Conservation (phyloP, 2,329 filamentous ascomycete species). For the Colletotrichum tropicicola region DNA sequence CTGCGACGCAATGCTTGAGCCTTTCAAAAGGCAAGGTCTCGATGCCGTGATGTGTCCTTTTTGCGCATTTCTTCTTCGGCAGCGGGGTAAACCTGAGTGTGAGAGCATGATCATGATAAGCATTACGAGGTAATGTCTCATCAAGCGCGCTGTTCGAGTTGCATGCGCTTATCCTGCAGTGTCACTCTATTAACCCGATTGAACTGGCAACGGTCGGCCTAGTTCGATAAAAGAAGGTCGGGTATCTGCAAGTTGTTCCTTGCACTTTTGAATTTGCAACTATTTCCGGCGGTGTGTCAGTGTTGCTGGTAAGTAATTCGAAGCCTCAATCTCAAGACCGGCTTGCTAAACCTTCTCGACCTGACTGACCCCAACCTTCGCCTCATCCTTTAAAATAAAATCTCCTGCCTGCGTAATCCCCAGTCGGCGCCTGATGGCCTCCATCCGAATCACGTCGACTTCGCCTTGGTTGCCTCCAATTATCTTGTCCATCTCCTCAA, state of each 20-base stretch:
- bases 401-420: neutral
- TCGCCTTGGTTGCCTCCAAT: constrained; percentile 39
- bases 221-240: neutral
- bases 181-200: neutral
- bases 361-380: neutral
- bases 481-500: constrained; percentile 64
- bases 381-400: neutral
- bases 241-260: neutral
- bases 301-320: no score
- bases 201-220: neutral
- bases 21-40: no score
- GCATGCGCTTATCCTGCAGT: constrained; percentile 2
- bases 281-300: no score
- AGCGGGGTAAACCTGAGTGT: neutral
- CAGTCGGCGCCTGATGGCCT: neutral
- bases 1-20: no score
- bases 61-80: neutral
- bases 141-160: neutral
- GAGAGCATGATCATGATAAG: neutral
- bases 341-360: neutral
- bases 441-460: neutral
- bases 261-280: neutral
- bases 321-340: no score
- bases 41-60: no score
- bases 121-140: neutral